phyloP scores from a whole-genome alignment of 202 grass and related monocot genomes.

The Schoenoplectus tabernaemontani region DNA sequence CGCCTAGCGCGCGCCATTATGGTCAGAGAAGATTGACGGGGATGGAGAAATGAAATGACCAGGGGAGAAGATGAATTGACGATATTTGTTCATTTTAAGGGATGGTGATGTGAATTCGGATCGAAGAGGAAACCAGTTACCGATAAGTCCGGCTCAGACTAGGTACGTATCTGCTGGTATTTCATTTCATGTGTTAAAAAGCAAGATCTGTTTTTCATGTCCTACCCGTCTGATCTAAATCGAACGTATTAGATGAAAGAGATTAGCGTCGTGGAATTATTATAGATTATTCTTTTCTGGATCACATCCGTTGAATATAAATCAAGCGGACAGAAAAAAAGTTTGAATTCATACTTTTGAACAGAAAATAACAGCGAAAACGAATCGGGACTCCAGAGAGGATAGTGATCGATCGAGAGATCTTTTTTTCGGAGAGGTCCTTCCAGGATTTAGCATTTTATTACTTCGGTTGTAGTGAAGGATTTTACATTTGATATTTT shows the following conservation, averaged over 20 bases:
- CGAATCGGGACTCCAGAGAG: neutral
- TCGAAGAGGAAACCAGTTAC: neutral
- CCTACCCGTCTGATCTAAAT: neutral
- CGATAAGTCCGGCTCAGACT: neutral
- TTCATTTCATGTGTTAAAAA: neutral
- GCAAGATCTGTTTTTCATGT: neutral
- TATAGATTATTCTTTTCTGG: neutral
- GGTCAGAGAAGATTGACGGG: neutral
- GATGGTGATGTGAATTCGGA: too few relatives aligned
- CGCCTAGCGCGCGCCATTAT: conserved; percentile 46
- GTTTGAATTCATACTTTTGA: neutral
- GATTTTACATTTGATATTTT: neutral
- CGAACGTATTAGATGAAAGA: neutral
- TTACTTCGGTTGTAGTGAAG: neutral
- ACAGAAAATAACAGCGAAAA: neutral
- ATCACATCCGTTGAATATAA: neutral
- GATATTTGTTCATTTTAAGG: too few relatives aligned
- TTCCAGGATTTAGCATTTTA: neutral
- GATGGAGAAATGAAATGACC: neutral
- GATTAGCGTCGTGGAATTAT: neutral
- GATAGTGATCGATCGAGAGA: neutral
- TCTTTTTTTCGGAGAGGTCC: neutral
- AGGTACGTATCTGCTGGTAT: neutral
- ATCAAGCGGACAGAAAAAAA: neutral
- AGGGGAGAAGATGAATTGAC: neutral